Conservation (phyloP, 495 filamentous ascomycete species). For the Glutinoglossum americanum region DNA sequence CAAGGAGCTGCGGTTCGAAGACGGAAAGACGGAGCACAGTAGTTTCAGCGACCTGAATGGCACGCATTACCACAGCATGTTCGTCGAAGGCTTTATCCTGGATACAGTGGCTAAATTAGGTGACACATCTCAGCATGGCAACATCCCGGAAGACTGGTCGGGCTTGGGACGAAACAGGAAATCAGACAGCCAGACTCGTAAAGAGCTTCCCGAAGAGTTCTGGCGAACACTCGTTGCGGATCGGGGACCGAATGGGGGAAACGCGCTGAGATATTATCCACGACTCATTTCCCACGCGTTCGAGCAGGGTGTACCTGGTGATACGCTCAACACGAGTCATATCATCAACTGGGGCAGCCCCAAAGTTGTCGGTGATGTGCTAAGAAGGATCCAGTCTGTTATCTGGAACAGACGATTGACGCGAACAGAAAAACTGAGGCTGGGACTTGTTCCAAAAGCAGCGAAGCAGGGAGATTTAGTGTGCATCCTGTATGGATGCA, state of each 20-base stretch:
- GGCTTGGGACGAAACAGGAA: constrained; percentile 4
- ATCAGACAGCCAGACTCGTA: constrained; percentile 2
- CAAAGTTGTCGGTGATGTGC: constrained; percentile 19
- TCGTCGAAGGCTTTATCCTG: constrained; percentile 17
- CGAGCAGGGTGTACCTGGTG: constrained; percentile 10
- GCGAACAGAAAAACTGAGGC: constrained; percentile 11
- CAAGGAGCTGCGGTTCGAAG: constrained; percentile 13
- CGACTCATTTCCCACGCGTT: constrained; percentile 11
- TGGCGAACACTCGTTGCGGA: constrained; percentile 24
- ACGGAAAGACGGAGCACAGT: too few relatives aligned
- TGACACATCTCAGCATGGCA: constrained; percentile 8
- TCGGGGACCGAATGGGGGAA: constrained; percentile 15
- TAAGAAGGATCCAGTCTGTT: constrained; percentile 19
- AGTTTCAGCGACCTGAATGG: too few relatives aligned
- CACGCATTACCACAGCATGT: constrained; percentile 23
- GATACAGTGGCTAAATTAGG: constrained; percentile 12
- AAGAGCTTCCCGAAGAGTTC: constrained; percentile 15
- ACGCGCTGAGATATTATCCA: constrained; percentile 18
- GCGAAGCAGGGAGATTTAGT: constrained; percentile 14
- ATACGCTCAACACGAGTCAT: constrained; percentile 16
- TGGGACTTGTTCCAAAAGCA: constrained; percentile 11
- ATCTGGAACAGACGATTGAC: constrained; percentile 19
- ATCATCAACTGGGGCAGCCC: constrained; percentile 17
- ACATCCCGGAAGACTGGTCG: constrained; percentile 11
- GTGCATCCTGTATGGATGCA: constrained; percentile 23